Evolutionary conservation across 371 early-diverging fungal species (phyloP), one percentile per base, ranked within the genome.

Genomic region (Mucor mucedo): DNA sequence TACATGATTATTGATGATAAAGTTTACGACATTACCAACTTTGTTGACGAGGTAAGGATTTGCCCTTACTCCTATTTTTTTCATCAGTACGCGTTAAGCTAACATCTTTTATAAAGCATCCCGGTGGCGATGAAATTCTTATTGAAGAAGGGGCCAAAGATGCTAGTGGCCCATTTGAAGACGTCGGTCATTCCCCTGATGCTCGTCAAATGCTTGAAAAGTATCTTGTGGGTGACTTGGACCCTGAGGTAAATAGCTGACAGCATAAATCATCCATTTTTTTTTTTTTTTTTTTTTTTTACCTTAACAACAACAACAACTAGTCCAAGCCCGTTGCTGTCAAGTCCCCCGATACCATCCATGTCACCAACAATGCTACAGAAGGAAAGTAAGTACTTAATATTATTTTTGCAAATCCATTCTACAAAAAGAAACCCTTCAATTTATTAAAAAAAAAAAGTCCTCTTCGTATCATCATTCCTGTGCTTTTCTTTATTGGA

Each of bases 111-210:
- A 42, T n/a, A n/a, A 75, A 91, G 90, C 91, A 92, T 72, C 93
- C 93, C 30, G 91, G 93, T 70, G 93, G 93, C 74, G 91, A 89
- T 67, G 91, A 91, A 69, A 90, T 91, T 6, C 70, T 91, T 56
- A 64, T 90, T 44, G 90, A 92, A 62, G 84, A 87, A 70, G 90
- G 80, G 60, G 97, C 95, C 58, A 76, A 78, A 66, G 96, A 98
- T 75, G 94, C 95, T 29, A 92, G 95, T 49, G 94, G 89, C 62
- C 91, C 94, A 45, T 98, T 97, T 77, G 95, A 96, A 61, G 97
- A 96, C 74, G 93, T 98, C 58, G 94, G 94, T 45, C 98, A 98
- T 82, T 93, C 93, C 35, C 91, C 94, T 39, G 94, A 95, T 66
- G 98, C 98, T 21, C 90, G 89, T 56, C 91, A 92, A 14, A 64